phyloP scores from a whole-genome alignment of 2,329 filamentous ascomycete species.

The Colletotrichum costaricense region DNA sequence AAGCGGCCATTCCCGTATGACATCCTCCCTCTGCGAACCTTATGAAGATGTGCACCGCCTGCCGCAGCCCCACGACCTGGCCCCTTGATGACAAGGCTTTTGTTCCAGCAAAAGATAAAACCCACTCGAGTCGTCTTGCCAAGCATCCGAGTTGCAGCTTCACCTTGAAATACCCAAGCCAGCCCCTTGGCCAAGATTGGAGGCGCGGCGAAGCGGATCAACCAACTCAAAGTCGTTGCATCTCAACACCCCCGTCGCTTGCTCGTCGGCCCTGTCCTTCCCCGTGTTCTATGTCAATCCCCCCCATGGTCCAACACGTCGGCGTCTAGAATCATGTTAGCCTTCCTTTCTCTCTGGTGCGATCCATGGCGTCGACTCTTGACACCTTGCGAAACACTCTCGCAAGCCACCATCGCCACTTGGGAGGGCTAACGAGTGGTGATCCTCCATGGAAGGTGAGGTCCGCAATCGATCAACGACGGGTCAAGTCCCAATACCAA shows the following conservation, averaged over 20 bases:
- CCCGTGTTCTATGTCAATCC: slow-evolving; percentile 16
- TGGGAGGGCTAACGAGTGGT: background rate
- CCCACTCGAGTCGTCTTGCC: background rate
- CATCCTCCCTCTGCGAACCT: background rate
- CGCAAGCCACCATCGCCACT: slow-evolving; percentile 17
- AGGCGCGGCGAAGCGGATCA: background rate
- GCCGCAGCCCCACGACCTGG: slow-evolving; percentile 1
- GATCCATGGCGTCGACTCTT: slow-evolving; percentile 1
- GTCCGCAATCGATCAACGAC: background rate
- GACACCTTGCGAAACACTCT: slow-evolving; percentile 21
- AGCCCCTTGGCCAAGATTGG: background rate
- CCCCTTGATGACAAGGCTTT: slow-evolving; percentile 1
- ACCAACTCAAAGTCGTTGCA: background rate
- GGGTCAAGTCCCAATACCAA: background rate
- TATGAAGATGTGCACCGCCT: slow-evolving; percentile 17
- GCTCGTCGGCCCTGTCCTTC: slow-evolving; percentile 7
- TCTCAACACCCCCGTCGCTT: background rate
- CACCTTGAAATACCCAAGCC: background rate
- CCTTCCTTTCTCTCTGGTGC: background rate
- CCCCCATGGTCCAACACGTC: slow-evolving; percentile 22
- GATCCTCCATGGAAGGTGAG: background rate
- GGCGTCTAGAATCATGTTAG: slow-evolving; percentile 19
- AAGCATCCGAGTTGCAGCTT: background rate
- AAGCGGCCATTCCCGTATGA: background rate
- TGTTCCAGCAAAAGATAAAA: background rate